Evolutionary conservation across 805 yeast genomes (phyloP).

Genomic region (Wickerhamomyces chaumierensis): DNA sequence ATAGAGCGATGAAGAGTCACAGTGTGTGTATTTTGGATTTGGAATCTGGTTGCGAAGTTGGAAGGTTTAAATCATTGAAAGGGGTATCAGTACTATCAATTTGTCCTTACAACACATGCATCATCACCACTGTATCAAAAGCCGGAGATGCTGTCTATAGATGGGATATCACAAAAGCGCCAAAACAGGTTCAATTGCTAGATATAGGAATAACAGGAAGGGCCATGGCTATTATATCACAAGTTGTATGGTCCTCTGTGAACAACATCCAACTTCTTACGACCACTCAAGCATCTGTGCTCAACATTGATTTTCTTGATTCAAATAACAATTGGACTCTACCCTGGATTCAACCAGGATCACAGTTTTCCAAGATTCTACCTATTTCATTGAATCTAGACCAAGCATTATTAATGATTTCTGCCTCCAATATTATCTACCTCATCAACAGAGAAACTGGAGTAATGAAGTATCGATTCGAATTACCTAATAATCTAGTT

Average conservation of each 20-base stretch:
- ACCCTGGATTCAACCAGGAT: conserved; percentile 11
- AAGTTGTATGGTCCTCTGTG: conserved; percentile 41
- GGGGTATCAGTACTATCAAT: conserved; percentile 51
- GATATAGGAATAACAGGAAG: conserved; percentile 56
- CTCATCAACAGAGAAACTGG: conserved; percentile 17
- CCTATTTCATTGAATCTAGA: neutral
- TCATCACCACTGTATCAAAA: conserved; percentile 38
- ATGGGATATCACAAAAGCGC: conserved; percentile 50
- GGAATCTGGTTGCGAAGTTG: conserved; percentile 24
- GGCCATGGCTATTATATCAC: conserved; percentile 41
- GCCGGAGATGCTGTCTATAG: conserved; percentile 54
- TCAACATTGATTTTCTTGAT: conserved; percentile 37
- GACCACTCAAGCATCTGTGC: conserved; percentile 44
- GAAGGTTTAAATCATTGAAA: conserved; percentile 44
- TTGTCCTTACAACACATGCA: conserved; percentile 45
- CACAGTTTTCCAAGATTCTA: conserved; percentile 3
- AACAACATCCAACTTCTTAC: conserved; percentile 39
- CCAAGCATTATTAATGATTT: conserved; percentile 2
- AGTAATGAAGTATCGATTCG: conserved; percentile 23
- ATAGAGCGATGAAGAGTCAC: conserved; percentile 12
- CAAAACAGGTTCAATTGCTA: conserved; percentile 37
- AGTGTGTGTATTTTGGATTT: conserved; percentile 39
- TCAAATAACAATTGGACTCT: conserved; percentile 12
- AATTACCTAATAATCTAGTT: conserved; percentile 25
- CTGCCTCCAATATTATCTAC: conserved; percentile 7